A percentile compares a stretch with the other conserved stretches of the same genome.
Evolutionary conservation across 208 protist species (phyloP).

Genomic region (Vickermania spadyakhi): DNA sequence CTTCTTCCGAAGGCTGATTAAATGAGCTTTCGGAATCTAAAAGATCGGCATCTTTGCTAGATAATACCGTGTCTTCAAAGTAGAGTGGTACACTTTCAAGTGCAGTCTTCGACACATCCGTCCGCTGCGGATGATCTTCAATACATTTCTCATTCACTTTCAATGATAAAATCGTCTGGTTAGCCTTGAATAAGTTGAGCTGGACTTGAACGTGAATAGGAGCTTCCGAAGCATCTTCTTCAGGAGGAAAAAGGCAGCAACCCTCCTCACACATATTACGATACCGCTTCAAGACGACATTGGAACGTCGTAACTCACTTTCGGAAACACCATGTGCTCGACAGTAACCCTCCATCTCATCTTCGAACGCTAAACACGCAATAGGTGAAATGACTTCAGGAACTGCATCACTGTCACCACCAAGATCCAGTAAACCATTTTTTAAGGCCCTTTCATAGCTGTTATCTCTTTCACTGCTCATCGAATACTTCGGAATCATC

Average conservation of each 20-base stretch:
- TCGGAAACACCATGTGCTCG: conserved; percentile 17
- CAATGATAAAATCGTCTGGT: conserved; percentile 65
- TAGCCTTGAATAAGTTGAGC: conserved; percentile 77
- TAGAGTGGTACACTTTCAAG: conserved; percentile 52
- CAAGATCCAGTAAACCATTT: background rate
- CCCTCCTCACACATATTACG: conserved; percentile 69
- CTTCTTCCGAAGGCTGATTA: conserved; percentile 42
- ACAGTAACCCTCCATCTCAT: conserved; percentile 20
- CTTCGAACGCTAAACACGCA: conserved; percentile 27
- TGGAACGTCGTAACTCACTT: conserved; percentile 24
- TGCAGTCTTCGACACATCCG: conserved; percentile 13
- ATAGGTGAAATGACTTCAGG: background rate
- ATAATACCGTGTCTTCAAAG: conserved; percentile 59
- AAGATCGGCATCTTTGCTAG: conserved; percentile 43
- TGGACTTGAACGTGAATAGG: conserved; percentile 57
- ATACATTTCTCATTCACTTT: conserved; percentile 4
- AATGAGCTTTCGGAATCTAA: conserved; percentile 65
- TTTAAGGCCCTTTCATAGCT: background rate
- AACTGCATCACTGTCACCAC: background rate
- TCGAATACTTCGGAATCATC: background rate
- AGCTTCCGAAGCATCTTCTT: conserved; percentile 21
- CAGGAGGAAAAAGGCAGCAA: conserved; percentile 60
- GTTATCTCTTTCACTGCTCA: background rate
- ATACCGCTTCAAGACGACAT: conserved; percentile 53
- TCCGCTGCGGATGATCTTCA: conserved; percentile 34